Base-by-base conservation (phyloP, 139 green algal species). In the Volvox reticuliferus region DNA sequence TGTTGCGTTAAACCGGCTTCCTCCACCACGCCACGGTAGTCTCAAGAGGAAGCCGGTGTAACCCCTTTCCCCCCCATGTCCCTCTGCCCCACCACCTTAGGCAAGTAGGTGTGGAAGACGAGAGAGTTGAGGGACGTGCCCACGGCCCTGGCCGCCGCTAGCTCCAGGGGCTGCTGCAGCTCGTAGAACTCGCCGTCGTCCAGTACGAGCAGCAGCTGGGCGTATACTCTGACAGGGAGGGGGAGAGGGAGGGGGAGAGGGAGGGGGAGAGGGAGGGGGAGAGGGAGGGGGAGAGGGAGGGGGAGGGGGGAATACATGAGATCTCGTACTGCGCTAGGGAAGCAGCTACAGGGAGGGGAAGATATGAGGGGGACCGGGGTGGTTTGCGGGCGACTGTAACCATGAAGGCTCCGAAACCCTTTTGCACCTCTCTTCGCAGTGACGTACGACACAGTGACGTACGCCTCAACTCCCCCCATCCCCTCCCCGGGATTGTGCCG, bases 131-230 rank as follows among this genome's bases (percentile, higher is more conserved):
- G 93, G 18, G 92, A 88, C 1, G 94, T 94, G n/a, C 95, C 95
- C 18, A 98, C 95, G 26, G 93, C 97, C 0, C 97, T 92, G 68
- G 95, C 92, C 24, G 95, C 88, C 0, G 79, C 91, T 62, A 97
- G 88, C 1, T 68, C 93, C 84, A 99, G 89, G 50, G 50, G 65
- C 63, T 71, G 26, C 37, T 75, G 26, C 76, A 35, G 81, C 30
- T 95, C 88, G 88, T 98, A 94, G 87, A 99, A 98, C 82, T 99
- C 96, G 0, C 91, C 88, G 91, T 99, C 97, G 87, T 98, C 97
- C 18, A 98, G 92, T 68, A 99, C 97, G 36, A 97, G 85, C 90
- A 99, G 93, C 75, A 97, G 91, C 87, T 98, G 96, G 13, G 85
- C 68, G 82, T 96, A 94, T 2, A 95, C 79, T 88, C 94, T 95